Base-by-base conservation (phyloP, 2,329 filamentous ascomycete genomes). In the Thielaviopsis ethacetica region DNA sequence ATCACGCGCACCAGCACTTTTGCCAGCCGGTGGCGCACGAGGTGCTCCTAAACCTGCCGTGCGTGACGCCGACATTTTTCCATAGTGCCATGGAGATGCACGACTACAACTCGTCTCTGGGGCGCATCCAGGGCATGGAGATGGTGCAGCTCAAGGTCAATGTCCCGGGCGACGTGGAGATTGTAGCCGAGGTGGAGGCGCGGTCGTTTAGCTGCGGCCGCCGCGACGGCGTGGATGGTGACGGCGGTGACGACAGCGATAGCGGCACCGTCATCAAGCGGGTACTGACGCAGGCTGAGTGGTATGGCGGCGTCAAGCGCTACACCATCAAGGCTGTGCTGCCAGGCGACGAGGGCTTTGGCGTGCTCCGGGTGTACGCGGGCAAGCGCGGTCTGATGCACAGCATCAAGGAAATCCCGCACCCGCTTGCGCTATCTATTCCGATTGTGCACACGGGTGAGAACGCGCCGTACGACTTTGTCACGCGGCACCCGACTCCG, bases 361-460 rank as follows among this genome's bases (percentile, higher is more conserved):
- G 88, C 50, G 81, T 86, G 13, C 74, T 98, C 60, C 96, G 94
- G 70, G 76, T 98, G 41, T 98, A 96, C 70, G 91, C 91, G 13
- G 93, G 94, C 62, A 93, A 91, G 70, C 83, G 91, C 63, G 94
- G 94, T 0, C 77, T 98, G 58, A 97, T 97, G 91, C 93, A 97
- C 72, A 94, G 88, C 63, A 91, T 93, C 75, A 93, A 93, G 70
- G 88, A 96, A 68, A 96, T 96, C 59, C 91, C 93, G 7, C 91
- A 98, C 67, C 85, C 91, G 2, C 74, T 98, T 58, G 91, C 91
- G 0, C 84, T 97, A 63, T 83, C 90, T 3, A 73, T 98, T n/a
- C 91, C 93, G 0, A 83, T 98, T 56, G 80, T 89, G 44, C 93
- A 98, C 70, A 85, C 83, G 0, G 93, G 93, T 61, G 86, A 91